A percentile compares a stretch with the other conserved stretches of the same genome.
phyloP scores from a whole-genome alignment of 2,329 filamentous ascomycete genomes.

The Leptographium procerum region DNA sequence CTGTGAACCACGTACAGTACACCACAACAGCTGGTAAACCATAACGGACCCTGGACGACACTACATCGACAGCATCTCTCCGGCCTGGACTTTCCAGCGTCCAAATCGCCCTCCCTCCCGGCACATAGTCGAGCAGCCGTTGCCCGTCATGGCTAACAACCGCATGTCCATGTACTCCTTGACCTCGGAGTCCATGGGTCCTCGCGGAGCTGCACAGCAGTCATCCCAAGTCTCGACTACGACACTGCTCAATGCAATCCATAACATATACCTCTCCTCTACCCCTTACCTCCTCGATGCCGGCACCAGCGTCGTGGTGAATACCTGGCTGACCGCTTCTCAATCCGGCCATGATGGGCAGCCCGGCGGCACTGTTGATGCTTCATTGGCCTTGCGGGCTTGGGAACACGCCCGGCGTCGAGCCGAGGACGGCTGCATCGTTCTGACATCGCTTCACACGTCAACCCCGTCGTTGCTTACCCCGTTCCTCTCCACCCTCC shows the following conservation, averaged over 20 bases:
- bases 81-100: not conserved
- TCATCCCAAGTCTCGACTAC: constrained; percentile 81
- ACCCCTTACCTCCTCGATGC: constrained; percentile 82
- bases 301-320: constrained; percentile 83
- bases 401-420: constrained; percentile 95
- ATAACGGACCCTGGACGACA: not conserved
- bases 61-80: too few species aligned
- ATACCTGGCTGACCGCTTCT: constrained; percentile 82
- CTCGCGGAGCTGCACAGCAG: constrained; percentile 51
- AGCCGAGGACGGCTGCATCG: constrained; percentile 89
- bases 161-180: constrained; percentile 61
- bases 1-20: not conserved
- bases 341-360: constrained; percentile 58
- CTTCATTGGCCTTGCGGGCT: constrained; percentile 63
- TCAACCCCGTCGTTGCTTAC: constrained; percentile 76
- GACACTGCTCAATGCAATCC: constrained; percentile 80
- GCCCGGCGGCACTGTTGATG: constrained; percentile 68
- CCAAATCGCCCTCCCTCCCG: not conserved
- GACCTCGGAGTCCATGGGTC: constrained; percentile 49
- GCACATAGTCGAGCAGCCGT: not conserved
- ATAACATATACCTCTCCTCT: constrained; percentile 74
- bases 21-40: not conserved
- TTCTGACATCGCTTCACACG: constrained; percentile 78
- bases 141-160: constrained; percentile 42
- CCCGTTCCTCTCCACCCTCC: constrained; percentile 72